Base-by-base conservation (phyloP, 257 asterid genomes). In the Scutellaria galericulata region DNA sequence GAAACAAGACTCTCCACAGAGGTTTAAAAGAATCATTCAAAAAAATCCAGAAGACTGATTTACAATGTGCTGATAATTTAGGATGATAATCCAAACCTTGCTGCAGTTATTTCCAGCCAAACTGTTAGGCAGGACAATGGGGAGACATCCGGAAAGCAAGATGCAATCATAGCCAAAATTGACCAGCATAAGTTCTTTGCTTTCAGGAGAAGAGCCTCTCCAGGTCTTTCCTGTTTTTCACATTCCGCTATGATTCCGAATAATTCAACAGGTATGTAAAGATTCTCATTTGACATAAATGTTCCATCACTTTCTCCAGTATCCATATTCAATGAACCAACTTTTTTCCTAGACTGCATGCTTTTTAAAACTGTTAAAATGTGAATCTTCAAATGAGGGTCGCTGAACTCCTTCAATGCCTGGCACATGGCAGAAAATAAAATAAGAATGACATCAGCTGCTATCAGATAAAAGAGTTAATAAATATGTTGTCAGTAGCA, bases 71-170 rank as follows among this genome's bases (percentile, higher is more conserved):
- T 59, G 67, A 59, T 67, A 75, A 75, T 53, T 56, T 41, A 73
- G 77, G 81, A 70, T 20, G 59, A 65, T 13, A 41, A 79, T 64
- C 60, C 35, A 59, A 68, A 95, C 99, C 99, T 91, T 83, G 98
- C 99, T 35, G 98, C 96, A 74, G 97, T 92, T 70, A 92, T 92
- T 84, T 95, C 99, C 79, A 95, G 91, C 99, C 99, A 95, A 79
- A 90, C 87, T 22, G 97, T 85, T 58, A 92, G 84, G 87, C 99
- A 95, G 61, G 97, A 88, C 78, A 95, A 78, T 51, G 93, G 81
- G 61, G 97, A 86, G 68, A 86, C 96, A 72, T 95, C 99, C 27
- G 95, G 85, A 85, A 95, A 95, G 86, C 99, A 91, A 47, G 99
- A 89, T 7, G 99, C 97, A 50, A 92, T 82, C 94, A 92, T 81